Base-by-base conservation (phyloP, 2,329 filamentous ascomycete species). In the Dendrostoma leiphaemia region DNA sequence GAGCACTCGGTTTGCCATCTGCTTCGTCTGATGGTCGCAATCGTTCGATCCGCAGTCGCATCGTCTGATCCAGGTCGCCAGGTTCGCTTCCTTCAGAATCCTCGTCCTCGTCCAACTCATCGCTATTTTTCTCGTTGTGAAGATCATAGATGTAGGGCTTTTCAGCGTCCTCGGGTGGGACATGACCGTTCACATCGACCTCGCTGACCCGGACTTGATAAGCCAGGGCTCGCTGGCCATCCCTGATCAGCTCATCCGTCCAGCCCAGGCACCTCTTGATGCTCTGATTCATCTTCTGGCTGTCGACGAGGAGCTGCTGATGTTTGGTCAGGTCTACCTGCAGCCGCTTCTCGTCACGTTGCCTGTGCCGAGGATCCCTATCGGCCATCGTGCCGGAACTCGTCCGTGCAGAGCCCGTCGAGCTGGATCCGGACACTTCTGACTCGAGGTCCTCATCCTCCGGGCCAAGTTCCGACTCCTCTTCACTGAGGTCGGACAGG, bases 231-330 rank as follows among this genome's bases (percentile, higher is more conserved):
- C 90, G 93, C 65, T 86, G 89, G 6, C 89, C 94, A 62, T 97
- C 91, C 46, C 83, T 86, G 68, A 99, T 96, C 41, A 99, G 80
- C 59, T 89, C 86, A 66, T 99, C 93, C 0, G 92, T 95, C 82
- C 90, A 93, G 61, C 86, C 85, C 31, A 97, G 79, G 69, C 94
- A 99, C 45, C 90, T 82, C 69, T 91, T 95, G 43, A 99, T 81
- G 68, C 90, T 96, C 68, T 95, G 90, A 67, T 97, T 97, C 78
- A 97, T 91, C 74, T 91, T 95, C 65, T 97, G 91, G 61, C 89
- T 94, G 67, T 96, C 92, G 35, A 91, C 77, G 8, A 99, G 81
- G 1, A 97, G 77, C 65, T 96, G 88, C 61, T 91, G 90, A 68
- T 99, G 94, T 66, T 92, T 93, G 3, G 86, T 82, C 1, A 99